These are phyloP conservation scores for Tricholoma flavovirens DNA, from an alignment of 768 basidiomycete species.

Conservation along the genomic window DNA sequence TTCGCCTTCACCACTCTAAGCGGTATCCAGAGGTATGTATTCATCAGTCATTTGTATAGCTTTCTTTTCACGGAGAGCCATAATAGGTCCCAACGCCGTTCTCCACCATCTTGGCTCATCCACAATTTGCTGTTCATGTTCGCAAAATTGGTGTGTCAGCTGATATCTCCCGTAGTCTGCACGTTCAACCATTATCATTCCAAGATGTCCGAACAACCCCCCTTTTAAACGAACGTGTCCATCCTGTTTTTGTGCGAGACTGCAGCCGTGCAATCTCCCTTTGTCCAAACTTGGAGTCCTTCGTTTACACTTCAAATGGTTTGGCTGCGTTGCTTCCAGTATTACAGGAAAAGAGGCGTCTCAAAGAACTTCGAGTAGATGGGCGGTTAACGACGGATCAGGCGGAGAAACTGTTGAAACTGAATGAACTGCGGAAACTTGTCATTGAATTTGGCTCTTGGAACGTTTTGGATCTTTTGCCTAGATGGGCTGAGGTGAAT, in stretches of 20 bases:
- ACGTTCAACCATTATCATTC: neutral
- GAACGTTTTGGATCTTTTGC: conserved; percentile 54
- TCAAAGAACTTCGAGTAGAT: conserved; percentile 44
- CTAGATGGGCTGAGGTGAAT: conserved; percentile 46
- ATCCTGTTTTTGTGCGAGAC: conserved; percentile 49
- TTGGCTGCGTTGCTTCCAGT: conserved; percentile 45
- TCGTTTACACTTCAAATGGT: conserved; percentile 47
- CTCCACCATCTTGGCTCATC: conserved; percentile 46
- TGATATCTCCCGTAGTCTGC: neutral
- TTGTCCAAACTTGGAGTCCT: conserved; percentile 49
- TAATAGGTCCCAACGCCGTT: conserved; percentile 55
- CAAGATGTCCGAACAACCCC: conserved; percentile 51
- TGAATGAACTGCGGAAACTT: conserved; percentile 38
- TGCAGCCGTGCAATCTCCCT: conserved; percentile 41
- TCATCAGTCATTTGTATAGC: neutral
- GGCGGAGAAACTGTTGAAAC: conserved; percentile 31
- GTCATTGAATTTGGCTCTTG: conserved; percentile 57
- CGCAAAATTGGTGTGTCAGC: conserved; percentile 46
- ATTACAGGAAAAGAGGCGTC: conserved; percentile 37
- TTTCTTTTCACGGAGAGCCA: conserved; percentile 6
- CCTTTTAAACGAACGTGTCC: conserved; percentile 25
- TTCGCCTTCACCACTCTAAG: conserved; percentile 51
- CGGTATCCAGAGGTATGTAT: conserved; percentile 44
- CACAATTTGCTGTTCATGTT: conserved; percentile 51
- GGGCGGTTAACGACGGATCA: conserved; percentile 52